phyloP scores from a whole-genome alignment of 2,329 filamentous ascomycete genomes.

The Sarocladiaceae sp. region DNA sequence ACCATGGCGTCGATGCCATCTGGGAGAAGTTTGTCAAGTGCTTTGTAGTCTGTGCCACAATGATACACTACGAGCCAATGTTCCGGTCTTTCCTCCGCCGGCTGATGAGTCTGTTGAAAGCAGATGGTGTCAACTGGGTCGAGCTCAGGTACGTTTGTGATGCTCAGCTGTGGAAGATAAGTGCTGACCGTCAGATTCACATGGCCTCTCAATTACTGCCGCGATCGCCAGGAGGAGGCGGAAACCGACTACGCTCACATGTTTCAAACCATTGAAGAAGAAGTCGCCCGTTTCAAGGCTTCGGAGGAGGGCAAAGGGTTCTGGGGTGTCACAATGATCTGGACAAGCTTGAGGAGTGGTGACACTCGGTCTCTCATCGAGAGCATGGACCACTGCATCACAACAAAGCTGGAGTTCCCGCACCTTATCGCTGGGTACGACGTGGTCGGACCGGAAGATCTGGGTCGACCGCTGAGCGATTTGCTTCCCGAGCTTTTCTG shows the following conservation, averaged over 20 bases:
- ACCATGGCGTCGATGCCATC: constrained; percentile 77
- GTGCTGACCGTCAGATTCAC: constrained; percentile 47
- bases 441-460: constrained; percentile 82
- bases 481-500: constrained; percentile 84
- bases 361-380: constrained; percentile 65
- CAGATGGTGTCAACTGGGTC: constrained; percentile 80
- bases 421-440: constrained; percentile 84
- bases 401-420: constrained; percentile 73
- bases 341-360: constrained; percentile 67
- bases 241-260: constrained; percentile 67
- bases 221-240: constrained; percentile 57
- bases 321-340: constrained; percentile 82
- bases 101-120: constrained; percentile 66
- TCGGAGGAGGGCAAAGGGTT: constrained; percentile 69
- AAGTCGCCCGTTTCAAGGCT: constrained; percentile 69
- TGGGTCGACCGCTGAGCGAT: constrained; percentile 70
- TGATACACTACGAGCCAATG: constrained; percentile 88
- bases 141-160: constrained; percentile 58
- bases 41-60: constrained; percentile 68
- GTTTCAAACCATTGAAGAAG: constrained; percentile 71
- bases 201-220: constrained; percentile 68
- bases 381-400: constrained; percentile 84
- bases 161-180: not conserved
- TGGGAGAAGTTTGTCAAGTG: constrained; percentile 78
- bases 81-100: constrained; percentile 71